Conservation (phyloP, 2,329 filamentous ascomycete species). For the Fusarium phyllophilum region DNA sequence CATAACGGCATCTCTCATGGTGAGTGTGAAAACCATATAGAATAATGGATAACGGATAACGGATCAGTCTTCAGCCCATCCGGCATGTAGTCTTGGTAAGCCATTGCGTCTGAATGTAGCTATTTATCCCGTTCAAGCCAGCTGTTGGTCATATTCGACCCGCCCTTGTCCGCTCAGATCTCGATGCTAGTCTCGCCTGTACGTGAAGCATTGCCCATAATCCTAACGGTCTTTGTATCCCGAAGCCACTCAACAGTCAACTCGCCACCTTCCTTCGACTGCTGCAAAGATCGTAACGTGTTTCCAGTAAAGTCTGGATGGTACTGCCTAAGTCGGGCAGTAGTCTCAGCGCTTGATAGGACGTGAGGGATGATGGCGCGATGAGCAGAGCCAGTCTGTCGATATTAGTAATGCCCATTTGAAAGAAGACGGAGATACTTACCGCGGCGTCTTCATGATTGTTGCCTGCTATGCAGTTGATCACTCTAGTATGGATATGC, state of each 20-base stretch:
- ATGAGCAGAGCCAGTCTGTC: conserved; percentile 5
- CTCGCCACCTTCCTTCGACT: conserved; percentile 7
- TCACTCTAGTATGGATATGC: conserved; percentile 1
- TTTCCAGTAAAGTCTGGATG: background rate
- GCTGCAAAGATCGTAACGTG: background rate
- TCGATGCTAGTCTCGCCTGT: background rate
- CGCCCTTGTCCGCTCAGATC: background rate
- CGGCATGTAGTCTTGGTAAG: background rate
- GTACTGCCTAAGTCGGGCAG: background rate
- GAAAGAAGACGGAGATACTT: fast-evolving
- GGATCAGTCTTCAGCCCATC: fast-evolving
- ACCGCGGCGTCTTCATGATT: background rate
- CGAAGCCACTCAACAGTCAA: conserved; percentile 6
- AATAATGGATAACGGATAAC: no score
- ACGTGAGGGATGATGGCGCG: conserved; percentile 6
- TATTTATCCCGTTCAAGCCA: fast-evolving
- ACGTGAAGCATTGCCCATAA: background rate
- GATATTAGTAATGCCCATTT: background rate
- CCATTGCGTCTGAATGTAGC: background rate
- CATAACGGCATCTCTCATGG: background rate
- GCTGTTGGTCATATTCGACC: fast-evolving
- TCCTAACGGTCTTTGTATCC: background rate
- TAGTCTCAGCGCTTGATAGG: background rate
- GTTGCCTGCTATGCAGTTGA: background rate
- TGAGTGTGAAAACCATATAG: fast-evolving